Base-by-base conservation (phyloP, 257 asterid species). In the Nicotiana tomentosiformis region DNA sequence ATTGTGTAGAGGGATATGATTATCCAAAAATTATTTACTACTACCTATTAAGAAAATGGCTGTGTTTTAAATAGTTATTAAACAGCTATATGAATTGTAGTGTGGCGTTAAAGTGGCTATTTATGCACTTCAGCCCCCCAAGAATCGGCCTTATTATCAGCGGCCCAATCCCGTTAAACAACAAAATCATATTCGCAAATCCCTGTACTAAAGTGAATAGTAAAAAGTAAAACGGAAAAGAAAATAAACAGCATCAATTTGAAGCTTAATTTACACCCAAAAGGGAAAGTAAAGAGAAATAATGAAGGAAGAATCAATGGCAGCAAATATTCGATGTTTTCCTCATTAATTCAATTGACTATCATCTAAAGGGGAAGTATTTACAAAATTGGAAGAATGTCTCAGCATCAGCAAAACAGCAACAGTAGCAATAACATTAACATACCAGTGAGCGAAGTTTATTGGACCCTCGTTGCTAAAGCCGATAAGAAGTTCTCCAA, bases 401-500 rank as follows among this genome's bases (percentile, higher is more conserved):
- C 95, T 79, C 96, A 87, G 82, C 91, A 86, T 72, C 93, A 89
- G 87, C 93, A 79, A 67, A 32, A 79, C 43, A 78, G 76, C 8
- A 46, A 79, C 43, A 78, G 76, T 9, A 83, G 35, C 35, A 62
- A 82, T n/a, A 81, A 37, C 69, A 83, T 39, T 53, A 77, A 20
- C 84, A 77, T 96, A 85, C 98, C 98, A 65, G 97, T 93, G 86
- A 92, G 82, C 89, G 98, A 96, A 91, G 90, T 90, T 26, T 96
- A 94, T 87, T 94, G 98, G 98, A 66, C 91, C 55, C 90, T 96
- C 86, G 99, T 93, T 72, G 96, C 98, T 82, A 96, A 96, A 86
- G 99, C 98, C 81, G 98, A 96, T 87, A 96, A 93, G 91, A 96
- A 96, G 81, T 94, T 96, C 88, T 93, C 98, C 32, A 93, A 96